Evolutionary conservation across 2,329 filamentous ascomycete genomes (phyloP), one percentile per base, ranked within the genome.

Genomic region (Neopestalotiopsis rosae): DNA sequence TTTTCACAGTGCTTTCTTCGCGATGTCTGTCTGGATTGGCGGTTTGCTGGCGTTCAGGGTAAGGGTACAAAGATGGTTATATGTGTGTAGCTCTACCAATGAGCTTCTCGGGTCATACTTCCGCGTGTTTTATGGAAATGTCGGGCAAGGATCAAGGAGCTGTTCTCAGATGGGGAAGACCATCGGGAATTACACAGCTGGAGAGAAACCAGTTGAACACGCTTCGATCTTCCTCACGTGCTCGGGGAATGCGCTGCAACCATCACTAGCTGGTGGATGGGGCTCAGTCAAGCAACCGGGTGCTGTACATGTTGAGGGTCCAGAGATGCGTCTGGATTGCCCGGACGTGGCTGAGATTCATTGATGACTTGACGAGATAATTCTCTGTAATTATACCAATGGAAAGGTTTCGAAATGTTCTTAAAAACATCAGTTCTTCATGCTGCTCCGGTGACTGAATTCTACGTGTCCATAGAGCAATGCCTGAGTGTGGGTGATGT

Each of bases 341-440:
- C 20, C 58, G 61, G 52, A 49, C 38, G 63, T 67, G 66, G 32
- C 52, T 45, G 59, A 72, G 70, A 67, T 72, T 69, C 73, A 71
- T 67, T 78, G 75, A 79, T 72, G 76, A 79, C 72, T 73, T 75
- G 73, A 75, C 74, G 77, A 77, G 75, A 66, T 68, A 73, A 52
- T 75, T 74, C 77, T 72, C 74, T 79, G 77, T 80, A 80, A 79
- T 79, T 78, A 79, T 80, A 79, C 75, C 76, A 76, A 59, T 61
- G 52, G 56, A 34, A 66, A 67, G 67, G 67, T 68, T 62, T 71
- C 69, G 61, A 68, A 68, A 67, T 61, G 68, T 65, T 74, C 70
- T 56, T 56, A 64, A 57, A 49, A 14, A 40, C 14, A 4, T 28
- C 24, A 28, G 24, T 28, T 4, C 24, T 28, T 28, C 24, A 28